These are phyloP conservation scores for Amanita pseudoporphyria DNA, from an alignment of 768 basidiomycete species.

Conservation along the genomic window DNA sequence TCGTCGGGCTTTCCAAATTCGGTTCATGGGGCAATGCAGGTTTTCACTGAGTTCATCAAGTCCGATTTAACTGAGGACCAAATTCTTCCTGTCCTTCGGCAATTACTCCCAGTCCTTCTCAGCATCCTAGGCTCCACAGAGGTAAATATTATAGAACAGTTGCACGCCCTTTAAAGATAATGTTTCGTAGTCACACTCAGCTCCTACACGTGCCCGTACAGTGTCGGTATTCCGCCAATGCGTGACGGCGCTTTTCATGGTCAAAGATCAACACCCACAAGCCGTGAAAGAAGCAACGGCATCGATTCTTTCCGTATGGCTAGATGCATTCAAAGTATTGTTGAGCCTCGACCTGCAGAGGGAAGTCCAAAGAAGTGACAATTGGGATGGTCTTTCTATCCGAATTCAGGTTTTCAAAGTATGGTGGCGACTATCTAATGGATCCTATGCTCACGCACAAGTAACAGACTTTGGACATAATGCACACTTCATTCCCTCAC, in stretches of 20 bases:
- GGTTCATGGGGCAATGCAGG: conserved; percentile 94
- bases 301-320: conserved; percentile 80
- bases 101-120: conserved; percentile 81
- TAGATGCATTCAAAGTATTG: conserved; percentile 81
- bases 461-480: conserved; percentile 56
- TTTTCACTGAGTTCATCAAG: conserved; percentile 91
- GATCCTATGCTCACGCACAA: neutral
- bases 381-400: conserved; percentile 79
- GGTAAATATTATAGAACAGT: conserved; percentile 28
- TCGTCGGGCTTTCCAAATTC: conserved; percentile 62
- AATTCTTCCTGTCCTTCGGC: conserved; percentile 81
- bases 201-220: conserved; percentile 76
- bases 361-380: conserved; percentile 47
- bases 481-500: conserved; percentile 77
- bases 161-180: conserved; percentile 4
- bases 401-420: conserved; percentile 84
- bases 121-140: conserved; percentile 68
- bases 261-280: conserved; percentile 86
- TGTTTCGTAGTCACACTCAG: conserved; percentile 47
- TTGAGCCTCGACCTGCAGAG: conserved; percentile 51
- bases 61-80: conserved; percentile 92
- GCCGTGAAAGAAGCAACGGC: conserved; percentile 77
- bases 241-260: conserved; percentile 84
- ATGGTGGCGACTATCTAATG: conserved; percentile 10
- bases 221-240: conserved; percentile 89